Conservation (phyloP, 768 basidiomycete species). For the Rhizopogon vesiculosus region DNA sequence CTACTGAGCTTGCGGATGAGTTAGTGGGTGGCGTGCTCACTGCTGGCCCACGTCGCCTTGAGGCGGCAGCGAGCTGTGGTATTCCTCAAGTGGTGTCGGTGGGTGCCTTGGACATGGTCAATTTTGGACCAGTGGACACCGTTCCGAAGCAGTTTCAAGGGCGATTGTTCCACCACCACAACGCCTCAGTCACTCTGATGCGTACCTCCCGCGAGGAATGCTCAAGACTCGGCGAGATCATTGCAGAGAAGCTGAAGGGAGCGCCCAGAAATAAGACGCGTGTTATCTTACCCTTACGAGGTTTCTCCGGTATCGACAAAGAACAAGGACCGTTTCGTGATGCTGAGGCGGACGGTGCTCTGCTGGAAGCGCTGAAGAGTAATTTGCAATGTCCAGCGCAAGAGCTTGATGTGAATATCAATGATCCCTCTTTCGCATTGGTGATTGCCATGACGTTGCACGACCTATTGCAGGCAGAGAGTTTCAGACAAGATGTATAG, state of each 20-base stretch:
- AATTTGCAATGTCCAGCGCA: conserved; percentile 13
- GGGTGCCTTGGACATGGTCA: conserved; percentile 29
- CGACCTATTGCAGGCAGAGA: conserved; percentile 9
- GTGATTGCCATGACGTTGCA: conserved; percentile 14
- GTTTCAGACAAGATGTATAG: not conserved
- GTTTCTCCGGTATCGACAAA: conserved; percentile 22
- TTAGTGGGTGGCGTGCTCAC: conserved; percentile 24
- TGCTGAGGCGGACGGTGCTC: conserved; percentile 16
- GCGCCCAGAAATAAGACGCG: conserved; percentile 12
- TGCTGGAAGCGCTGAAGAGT: conserved; percentile 14
- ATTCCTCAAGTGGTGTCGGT: conserved; percentile 27
- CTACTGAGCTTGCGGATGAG: conserved; percentile 29
- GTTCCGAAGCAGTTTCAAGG: conserved; percentile 14
- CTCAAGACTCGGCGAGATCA: conserved; percentile 13
- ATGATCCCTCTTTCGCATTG: conserved; percentile 17
- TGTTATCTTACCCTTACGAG: conserved; percentile 19
- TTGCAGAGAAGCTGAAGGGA: conserved; percentile 15
- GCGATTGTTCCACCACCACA: conserved; percentile 19
- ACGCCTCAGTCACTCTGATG: conserved; percentile 25
- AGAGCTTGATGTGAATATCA: conserved; percentile 22
- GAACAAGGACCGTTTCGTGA: conserved; percentile 20
- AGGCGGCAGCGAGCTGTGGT: conserved; percentile 14
- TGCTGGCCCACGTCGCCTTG: conserved; percentile 23
- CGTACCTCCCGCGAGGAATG: conserved; percentile 23
- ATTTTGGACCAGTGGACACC: conserved; percentile 26